phyloP scores from a whole-genome alignment of 345 rosid genomes.

The Carallia pectinifolia region DNA sequence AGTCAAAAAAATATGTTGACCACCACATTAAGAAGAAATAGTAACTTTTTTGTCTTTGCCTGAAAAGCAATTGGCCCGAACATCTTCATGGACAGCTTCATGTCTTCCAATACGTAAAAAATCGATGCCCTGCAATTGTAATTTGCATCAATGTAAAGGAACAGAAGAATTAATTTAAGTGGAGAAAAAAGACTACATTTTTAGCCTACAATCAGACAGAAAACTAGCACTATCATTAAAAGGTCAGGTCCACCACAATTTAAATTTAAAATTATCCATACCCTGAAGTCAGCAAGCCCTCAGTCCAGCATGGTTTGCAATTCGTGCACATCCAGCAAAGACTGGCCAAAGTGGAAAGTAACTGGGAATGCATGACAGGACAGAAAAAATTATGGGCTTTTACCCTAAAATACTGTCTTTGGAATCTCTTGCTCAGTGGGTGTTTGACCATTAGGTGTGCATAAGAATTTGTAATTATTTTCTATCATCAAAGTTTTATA shows the following conservation, averaged over 20 bases:
- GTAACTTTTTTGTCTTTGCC: slow-evolving; percentile 37
- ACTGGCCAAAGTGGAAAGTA: no score
- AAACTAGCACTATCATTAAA: not conserved
- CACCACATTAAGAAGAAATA: slow-evolving; percentile 9
- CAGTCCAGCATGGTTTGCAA: no score
- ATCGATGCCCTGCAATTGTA: slow-evolving; percentile 58
- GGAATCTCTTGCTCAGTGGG: no score
- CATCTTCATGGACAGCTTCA: slow-evolving; percentile 80
- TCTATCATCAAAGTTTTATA: not conserved
- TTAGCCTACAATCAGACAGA: not conserved
- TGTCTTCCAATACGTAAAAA: slow-evolving; percentile 90
- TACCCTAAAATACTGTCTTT: no score
- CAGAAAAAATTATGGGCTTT: no score
- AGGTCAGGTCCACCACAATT: not conserved
- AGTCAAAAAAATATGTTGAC: slow-evolving; percentile 23
- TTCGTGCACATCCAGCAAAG: no score
- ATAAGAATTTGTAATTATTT: no score
- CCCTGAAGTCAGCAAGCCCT: no score
- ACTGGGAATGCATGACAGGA: no score
- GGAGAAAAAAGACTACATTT: not conserved
- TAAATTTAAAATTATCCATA: no score
- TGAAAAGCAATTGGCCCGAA: slow-evolving; percentile 70
- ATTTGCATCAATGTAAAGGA: slow-evolving; percentile 7
- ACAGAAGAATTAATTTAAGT: not conserved
- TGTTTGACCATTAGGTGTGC: no score